Conservation (phyloP, 1,139 yeast species). For the Hyphopichia khmerensis region DNA sequence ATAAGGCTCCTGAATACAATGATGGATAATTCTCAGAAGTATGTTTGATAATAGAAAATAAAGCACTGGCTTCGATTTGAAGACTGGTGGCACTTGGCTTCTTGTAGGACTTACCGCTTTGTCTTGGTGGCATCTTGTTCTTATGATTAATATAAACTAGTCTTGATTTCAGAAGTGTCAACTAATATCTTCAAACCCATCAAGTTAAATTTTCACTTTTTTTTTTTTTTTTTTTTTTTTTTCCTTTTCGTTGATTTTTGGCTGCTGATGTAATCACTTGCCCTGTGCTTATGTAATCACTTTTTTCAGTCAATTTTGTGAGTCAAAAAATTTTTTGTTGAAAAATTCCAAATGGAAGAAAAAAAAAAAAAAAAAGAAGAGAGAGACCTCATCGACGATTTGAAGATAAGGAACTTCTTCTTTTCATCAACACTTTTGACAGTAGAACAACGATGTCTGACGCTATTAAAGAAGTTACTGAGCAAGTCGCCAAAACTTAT, state of each 20-base stretch:
- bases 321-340: background rate
- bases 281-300: too few species aligned
- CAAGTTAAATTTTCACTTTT: background rate
- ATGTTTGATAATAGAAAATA: conserved; percentile 70
- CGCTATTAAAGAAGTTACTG: conserved; percentile 63
- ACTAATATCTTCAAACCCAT: too few species aligned
- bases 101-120: conserved; percentile 23
- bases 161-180: too few species aligned
- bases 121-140: conserved; percentile 4
- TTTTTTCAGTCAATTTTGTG: too few species aligned
- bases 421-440: background rate
- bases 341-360: background rate
- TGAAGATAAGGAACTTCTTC: background rate
- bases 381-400: background rate
- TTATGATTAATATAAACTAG: too few species aligned
- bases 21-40: conserved; percentile 69
- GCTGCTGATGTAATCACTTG: too few species aligned
- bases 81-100: conserved; percentile 47
- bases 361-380: background rate
- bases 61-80: conserved; percentile 57
- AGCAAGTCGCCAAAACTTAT: conserved; percentile 80
- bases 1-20: conserved; percentile 70
- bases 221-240: background rate
- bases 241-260: background rate
- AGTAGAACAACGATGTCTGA: conserved; percentile 32